Conservation (phyloP, 495 filamentous ascomycete genomes). For the Platismatia glauca region DNA sequence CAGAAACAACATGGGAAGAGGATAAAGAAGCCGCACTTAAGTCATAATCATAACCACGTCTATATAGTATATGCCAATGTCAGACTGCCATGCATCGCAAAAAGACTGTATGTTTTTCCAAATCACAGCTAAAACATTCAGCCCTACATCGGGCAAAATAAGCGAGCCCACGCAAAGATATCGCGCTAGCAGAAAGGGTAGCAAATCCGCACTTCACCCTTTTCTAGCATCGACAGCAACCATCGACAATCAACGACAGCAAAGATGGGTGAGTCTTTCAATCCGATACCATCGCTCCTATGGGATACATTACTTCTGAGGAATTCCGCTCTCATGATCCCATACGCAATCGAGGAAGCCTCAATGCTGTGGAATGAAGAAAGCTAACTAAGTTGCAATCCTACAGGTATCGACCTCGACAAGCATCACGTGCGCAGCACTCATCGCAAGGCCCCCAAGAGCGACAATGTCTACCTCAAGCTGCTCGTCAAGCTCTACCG, state of each 20-base stretch:
- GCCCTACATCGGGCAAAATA: conserved; percentile 12
- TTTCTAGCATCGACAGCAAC: conserved; percentile 13
- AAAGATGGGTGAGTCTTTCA: conserved; percentile 21
- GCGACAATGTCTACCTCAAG: conserved; percentile 95
- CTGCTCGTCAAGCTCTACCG: conserved; percentile 98
- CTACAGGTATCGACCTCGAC: conserved; percentile 58
- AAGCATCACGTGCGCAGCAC: conserved; percentile 75
- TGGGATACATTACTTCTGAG: too few species aligned
- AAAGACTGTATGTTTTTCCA: too few species aligned
- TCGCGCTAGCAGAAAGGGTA: conserved; percentile 10
- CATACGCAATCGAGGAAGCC: neutral
- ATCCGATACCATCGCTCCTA: too few species aligned
- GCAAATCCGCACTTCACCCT: conserved; percentile 11
- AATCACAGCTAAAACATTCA: neutral
- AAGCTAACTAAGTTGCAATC: neutral
- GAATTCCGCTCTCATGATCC: neutral
- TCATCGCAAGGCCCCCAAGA: conserved; percentile 93
- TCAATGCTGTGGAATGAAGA: neutral
- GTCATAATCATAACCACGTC: too few species aligned
- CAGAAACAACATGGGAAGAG: neutral
- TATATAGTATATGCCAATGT: neutral
- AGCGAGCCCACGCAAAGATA: conserved; percentile 18
- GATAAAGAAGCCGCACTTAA: neutral
- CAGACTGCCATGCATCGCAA: too few species aligned
- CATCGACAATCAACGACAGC: conserved; percentile 9